Conservation (phyloP, 225 moss, liverwort and hornwort species). For the Polytrichum commune region DNA sequence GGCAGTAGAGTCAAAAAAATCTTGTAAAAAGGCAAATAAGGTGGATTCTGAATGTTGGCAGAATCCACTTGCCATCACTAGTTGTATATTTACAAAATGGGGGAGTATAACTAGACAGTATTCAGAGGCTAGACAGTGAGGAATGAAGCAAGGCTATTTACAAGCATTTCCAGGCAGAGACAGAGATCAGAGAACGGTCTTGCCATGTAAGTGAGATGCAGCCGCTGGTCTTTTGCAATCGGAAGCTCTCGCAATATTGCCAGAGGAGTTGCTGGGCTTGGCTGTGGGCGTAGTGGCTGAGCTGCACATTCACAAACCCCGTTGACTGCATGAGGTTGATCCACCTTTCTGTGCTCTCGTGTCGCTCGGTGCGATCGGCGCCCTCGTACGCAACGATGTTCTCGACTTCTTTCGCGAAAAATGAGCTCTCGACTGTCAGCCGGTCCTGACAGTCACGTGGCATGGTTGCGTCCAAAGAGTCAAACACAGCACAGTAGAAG, state of each 20-base stretch:
- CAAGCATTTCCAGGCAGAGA: constrained; percentile 58
- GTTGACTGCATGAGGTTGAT: constrained; percentile 24
- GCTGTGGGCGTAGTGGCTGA: constrained; percentile 74
- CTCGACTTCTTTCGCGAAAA: constrained; percentile 59
- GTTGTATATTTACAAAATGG: too few species aligned
- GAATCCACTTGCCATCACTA: too few species aligned
- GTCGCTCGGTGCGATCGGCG: constrained; percentile 41
- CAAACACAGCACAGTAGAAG: constrained; percentile 72
- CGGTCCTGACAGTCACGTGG: constrained; percentile 59
- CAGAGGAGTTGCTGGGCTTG: constrained; percentile 72
- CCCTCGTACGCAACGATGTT: constrained; percentile 60
- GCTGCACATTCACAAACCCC: constrained; percentile 36
- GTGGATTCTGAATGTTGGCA: too few species aligned
- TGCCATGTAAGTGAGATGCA: constrained; percentile 62
- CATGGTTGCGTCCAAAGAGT: constrained; percentile 65
- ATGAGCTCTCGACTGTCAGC: constrained; percentile 57
- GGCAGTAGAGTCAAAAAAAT: too few species aligned
- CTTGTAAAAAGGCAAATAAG: too few species aligned
- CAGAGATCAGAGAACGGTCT: constrained; percentile 60
- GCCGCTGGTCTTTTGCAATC: constrained; percentile 34
- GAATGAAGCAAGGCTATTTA: constrained; percentile 1
- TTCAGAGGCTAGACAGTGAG: too few species aligned
- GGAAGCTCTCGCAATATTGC: constrained; percentile 68
- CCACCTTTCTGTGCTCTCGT: constrained; percentile 58
- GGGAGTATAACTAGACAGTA: too few species aligned